Evolutionary conservation across 2,329 filamentous ascomycete species (phyloP).

Genomic region (Cytospora chrysosperma): DNA sequence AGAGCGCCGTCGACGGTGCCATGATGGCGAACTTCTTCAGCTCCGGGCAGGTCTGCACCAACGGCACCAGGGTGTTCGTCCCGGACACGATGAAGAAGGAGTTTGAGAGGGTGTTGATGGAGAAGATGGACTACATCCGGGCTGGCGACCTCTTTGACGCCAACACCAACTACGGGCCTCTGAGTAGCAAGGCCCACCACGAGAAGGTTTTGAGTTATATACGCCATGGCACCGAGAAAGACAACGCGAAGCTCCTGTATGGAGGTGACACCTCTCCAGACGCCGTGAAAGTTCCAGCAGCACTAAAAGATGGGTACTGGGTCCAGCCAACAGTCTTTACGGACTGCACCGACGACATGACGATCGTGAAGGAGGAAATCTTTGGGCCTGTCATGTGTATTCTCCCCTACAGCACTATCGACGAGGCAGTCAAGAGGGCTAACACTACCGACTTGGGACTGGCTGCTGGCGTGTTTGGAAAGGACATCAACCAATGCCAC

Average conservation of each 20-base stretch:
- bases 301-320: constrained; percentile 71
- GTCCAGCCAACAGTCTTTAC: constrained; percentile 82
- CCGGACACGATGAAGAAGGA: constrained; percentile 61
- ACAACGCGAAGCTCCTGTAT: constrained; percentile 71
- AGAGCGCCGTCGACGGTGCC: constrained; percentile 80
- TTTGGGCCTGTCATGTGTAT: constrained; percentile 87
- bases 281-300: constrained; percentile 43
- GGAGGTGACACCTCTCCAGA: constrained; percentile 64
- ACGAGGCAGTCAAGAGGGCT: constrained; percentile 69
- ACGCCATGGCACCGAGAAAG: constrained; percentile 67
- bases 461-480: constrained; percentile 80
- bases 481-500: constrained; percentile 72
- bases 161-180: constrained; percentile 77
- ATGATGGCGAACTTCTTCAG: constrained; percentile 96
- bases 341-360: constrained; percentile 80
- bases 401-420: constrained; percentile 67
- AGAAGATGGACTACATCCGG: constrained; percentile 69
- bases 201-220: constrained; percentile 81
- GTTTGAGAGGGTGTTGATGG: constrained; percentile 68
- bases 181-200: constrained; percentile 72
- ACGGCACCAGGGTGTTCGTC: constrained; percentile 85
- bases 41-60: constrained; percentile 89
- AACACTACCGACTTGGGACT: constrained; percentile 77
- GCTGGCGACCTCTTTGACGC: constrained; percentile 71
- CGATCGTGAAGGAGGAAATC: constrained; percentile 78